These are phyloP conservation scores for Noccaea bulbosa DNA, from an alignment of 345 rosid genomes.

Conservation along the genomic window DNA sequence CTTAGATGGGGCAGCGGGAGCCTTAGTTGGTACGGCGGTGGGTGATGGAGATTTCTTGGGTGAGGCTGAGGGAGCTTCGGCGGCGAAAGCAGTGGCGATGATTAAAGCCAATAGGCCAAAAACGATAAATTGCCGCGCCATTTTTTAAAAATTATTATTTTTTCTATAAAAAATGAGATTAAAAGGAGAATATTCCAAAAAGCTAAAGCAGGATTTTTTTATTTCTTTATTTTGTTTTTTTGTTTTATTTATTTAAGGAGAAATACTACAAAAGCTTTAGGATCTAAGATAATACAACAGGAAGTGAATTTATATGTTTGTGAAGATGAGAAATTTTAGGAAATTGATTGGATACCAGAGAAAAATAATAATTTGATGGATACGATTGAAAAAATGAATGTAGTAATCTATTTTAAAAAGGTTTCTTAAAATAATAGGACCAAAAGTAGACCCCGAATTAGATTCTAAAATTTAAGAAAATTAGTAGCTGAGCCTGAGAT, in stretches of 20 bases:
- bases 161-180: slow-evolving; percentile 7
- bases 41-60: slow-evolving; percentile 40
- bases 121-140: slow-evolving; percentile 45
- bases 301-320: slow-evolving; percentile 27
- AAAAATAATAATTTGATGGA: slow-evolving; percentile 21
- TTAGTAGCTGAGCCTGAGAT: slow-evolving; percentile 14
- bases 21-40: slow-evolving; percentile 40
- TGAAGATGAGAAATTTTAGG: slow-evolving; percentile 27
- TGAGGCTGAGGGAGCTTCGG: slow-evolving; percentile 46
- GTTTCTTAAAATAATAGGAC: neutral
- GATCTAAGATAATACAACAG: neutral
- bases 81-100: slow-evolving; percentile 45
- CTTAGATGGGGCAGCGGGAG: slow-evolving; percentile 27
- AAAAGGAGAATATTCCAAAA: slow-evolving; percentile 35
- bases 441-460: neutral
- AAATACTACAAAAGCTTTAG: slow-evolving; percentile 43
- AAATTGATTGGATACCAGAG: slow-evolving; percentile 35
- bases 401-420: slow-evolving; percentile 21
- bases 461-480: neutral
- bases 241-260: neutral
- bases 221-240: neutral
- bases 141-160: neutral
- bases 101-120: slow-evolving; percentile 39
- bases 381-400: slow-evolving; percentile 12
- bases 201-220: slow-evolving; percentile 38